Evolutionary conservation across 2,329 filamentous ascomycete genomes (phyloP), one percentile per base, ranked within the genome.

Genomic region (Arthroderma sp.): DNA sequence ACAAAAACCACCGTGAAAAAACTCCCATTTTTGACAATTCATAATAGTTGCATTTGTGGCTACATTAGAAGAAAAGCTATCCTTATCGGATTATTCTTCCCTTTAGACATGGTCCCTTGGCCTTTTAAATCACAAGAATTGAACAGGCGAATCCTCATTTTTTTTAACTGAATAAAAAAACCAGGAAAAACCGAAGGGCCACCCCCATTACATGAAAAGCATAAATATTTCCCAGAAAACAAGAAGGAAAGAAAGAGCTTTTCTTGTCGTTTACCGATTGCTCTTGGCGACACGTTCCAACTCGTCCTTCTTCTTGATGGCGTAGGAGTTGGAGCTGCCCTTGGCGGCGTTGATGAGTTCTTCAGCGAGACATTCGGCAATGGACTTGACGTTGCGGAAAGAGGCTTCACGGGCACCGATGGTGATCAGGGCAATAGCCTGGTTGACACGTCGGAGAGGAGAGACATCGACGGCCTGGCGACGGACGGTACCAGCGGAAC

Each of bases 231-330:
- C 15, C 57, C 57, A 56, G 58, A 58, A 61, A 60, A 61, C 54
- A 51, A 61, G 59, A 53, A 60, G 56, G 55, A 60, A 60, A 63
- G 56, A 60, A 56, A 62, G 56, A 64, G 57, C 53, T 45, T 46
- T 51, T 60, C 53, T 57, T 54, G 48, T 57, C 53, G 53, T 88
- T 88, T 96, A 98, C 83, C 91, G 85, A 83, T 98, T 98, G 81
- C 80, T 86, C 86, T 98, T 98, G 75, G 91, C 91, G 64, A 98
- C 91, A 91, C 91, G 91, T 84, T 98, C 91, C 77, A 98, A 75
- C 84, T 98, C 93, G 73, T 98, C 91, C 89, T 98, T 98, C 87
- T 98, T 98, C 87, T 98, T 98, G 83, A 98, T 98, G 66, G 93
- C 91, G 72, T 96, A 98, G 60, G 88, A 95, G 87, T 98, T 98